Evolutionary conservation across 208 protist species (phyloP).

Genomic region (Trypanosoma scelopori): DNA sequence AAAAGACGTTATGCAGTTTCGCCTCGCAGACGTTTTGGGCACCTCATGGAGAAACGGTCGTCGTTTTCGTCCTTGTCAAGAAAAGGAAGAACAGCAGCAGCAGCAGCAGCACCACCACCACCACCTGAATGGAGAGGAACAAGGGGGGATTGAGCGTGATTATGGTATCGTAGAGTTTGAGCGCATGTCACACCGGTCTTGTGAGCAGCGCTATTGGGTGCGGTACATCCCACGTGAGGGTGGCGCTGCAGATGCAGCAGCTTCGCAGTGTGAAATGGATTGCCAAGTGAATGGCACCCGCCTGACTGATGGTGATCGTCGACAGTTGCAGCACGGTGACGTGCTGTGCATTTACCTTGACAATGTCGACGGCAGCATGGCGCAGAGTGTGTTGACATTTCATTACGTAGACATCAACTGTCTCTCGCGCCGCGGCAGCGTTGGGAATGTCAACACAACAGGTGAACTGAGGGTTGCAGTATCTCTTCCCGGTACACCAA

Average conservation of each 20-base stretch:
- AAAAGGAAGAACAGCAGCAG: too few relatives aligned
- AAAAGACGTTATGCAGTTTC: constrained; percentile 35
- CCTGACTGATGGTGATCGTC: constrained; percentile 35
- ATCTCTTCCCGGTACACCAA: constrained; percentile 35
- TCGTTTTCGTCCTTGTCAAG: background rate
- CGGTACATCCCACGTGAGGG: constrained; percentile 41
- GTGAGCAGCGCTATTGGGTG: constrained; percentile 59
- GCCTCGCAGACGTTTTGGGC: constrained; percentile 24
- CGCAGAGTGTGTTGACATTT: constrained; percentile 56
- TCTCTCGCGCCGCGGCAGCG: constrained; percentile 34
- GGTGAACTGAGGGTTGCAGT: constrained; percentile 48
- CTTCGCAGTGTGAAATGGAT: constrained; percentile 24
- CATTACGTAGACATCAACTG: constrained; percentile 77
- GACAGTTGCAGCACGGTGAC: constrained; percentile 64
- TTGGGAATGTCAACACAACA: constrained; percentile 31
- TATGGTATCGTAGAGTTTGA: constrained; percentile 59
- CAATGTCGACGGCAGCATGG: constrained; percentile 14
- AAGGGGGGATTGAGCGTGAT: background rate
- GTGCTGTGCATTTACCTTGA: constrained; percentile 63
- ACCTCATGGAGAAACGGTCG: background rate
- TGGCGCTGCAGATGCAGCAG: background rate
- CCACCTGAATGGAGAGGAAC: too few relatives aligned
- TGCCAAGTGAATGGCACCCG: constrained; percentile 66
- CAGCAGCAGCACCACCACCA: too few relatives aligned
- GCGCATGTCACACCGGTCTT: constrained; percentile 48